phyloP scores from a whole-genome alignment of 1,284 basidiomycete species.

The Cutaneotrichosporon mucoides region DNA sequence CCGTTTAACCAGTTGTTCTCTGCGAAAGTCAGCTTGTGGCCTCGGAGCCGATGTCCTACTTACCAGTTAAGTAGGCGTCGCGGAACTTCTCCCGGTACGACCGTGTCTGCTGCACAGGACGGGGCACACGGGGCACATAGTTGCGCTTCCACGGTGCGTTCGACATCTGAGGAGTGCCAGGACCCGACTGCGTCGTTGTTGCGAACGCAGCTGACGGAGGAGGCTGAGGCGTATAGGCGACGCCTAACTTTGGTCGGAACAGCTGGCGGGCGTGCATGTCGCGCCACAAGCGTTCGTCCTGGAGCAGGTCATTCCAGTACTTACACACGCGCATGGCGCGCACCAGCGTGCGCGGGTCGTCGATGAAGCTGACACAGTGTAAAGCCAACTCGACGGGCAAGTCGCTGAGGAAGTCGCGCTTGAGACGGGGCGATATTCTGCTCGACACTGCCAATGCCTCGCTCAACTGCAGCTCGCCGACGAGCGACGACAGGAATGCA shows the following conservation, averaged over 20 bases:
- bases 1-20: constrained; percentile 82
- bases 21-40: constrained; percentile 50
- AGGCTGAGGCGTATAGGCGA: constrained; percentile 8
- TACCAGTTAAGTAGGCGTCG: constrained; percentile 16
- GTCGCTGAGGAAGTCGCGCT: constrained; percentile 77
- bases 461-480: constrained; percentile 62
- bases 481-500: constrained; percentile 60
- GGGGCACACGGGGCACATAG: background rate
- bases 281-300: constrained; percentile 82
- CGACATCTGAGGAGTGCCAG: background rate
- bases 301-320: constrained; percentile 71
- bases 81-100: constrained; percentile 20
- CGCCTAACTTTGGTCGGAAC: constrained; percentile 44
- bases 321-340: constrained; percentile 69
- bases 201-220: constrained; percentile 3
- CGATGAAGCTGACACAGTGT: constrained; percentile 74
- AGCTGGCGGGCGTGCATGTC: constrained; percentile 65
- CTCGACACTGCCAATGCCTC: constrained; percentile 76
- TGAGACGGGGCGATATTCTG: constrained; percentile 70
- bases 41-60: background rate
- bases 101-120: constrained; percentile 6
- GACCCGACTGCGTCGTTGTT: background rate
- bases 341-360: constrained; percentile 72
- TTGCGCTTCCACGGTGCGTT: background rate
- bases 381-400: constrained; percentile 81